Evolutionary conservation across 139 green algal genomes (phyloP).

Genomic region (Chlorella sp.): DNA sequence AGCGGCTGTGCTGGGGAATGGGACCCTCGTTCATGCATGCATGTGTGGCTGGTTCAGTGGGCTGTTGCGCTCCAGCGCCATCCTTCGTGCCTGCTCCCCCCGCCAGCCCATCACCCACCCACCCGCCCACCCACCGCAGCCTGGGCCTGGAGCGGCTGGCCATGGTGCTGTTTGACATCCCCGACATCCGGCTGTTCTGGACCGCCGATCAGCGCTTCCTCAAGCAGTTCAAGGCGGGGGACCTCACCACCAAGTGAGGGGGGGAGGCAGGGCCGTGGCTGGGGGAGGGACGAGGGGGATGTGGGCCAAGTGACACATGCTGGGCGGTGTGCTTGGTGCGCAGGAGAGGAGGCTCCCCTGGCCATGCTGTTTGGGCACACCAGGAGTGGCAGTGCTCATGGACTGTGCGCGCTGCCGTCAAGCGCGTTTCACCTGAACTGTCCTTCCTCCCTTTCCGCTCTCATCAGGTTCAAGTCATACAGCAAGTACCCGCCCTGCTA

Average conservation of each 20-base stretch:
- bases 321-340: background rate
- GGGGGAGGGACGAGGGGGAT: background rate
- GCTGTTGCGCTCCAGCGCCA: too few species aligned
- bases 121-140: slow-evolving; percentile 33
- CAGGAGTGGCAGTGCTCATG: too few species aligned
- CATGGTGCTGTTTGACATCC: slow-evolving; percentile 99
- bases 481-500: slow-evolving; percentile 96
- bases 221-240: slow-evolving; percentile 86
- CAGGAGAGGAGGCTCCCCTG: too few species aligned
- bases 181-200: slow-evolving; percentile 99
- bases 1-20: background rate
- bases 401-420: background rate
- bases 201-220: slow-evolving; percentile 89
- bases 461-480: slow-evolving; percentile 92
- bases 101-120: background rate
- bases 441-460: background rate
- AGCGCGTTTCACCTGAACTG: background rate
- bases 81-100: too few species aligned
- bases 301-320: background rate
- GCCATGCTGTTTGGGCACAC: too few species aligned
- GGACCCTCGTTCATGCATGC: too few species aligned
- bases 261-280: background rate
- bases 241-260: slow-evolving; percentile 47
- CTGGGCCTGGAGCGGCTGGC: slow-evolving; percentile 97
- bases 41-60: too few species aligned